A percentile compares a stretch with the other conserved stretches of the same genome.
Conservation (phyloP, 108 stramenopile species). For the Pseudonitzschia delicatissima region DNA sequence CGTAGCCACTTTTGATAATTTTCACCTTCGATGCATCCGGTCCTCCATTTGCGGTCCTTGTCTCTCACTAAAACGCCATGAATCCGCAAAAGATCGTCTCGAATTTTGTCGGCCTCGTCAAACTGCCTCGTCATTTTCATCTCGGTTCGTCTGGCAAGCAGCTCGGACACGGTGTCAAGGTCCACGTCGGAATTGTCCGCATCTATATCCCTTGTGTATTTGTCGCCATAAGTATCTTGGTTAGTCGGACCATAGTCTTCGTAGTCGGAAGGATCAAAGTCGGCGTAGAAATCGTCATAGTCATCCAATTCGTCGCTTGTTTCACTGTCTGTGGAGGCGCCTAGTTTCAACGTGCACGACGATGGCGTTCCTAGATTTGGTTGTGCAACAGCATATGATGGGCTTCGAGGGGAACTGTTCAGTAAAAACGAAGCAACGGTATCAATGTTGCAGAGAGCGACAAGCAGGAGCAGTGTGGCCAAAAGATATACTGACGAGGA, state of each 20-base stretch:
- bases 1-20: slow-evolving; percentile 16
- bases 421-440: background rate
- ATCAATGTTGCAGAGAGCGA: background rate
- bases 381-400: background rate
- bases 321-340: background rate
- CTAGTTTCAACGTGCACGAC: background rate
- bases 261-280: slow-evolving; percentile 40
- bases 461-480: background rate
- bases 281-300: slow-evolving; percentile 44
- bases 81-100: slow-evolving; percentile 54
- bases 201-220: slow-evolving; percentile 55
- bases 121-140: slow-evolving; percentile 43
- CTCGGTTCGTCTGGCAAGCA: slow-evolving; percentile 44
- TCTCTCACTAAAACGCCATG: slow-evolving; percentile 56
- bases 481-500: too few species aligned
- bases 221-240: slow-evolving; percentile 11
- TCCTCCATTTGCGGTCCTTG: slow-evolving; percentile 44
- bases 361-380: background rate
- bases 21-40: slow-evolving; percentile 28
- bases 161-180: slow-evolving; percentile 35
- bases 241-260: slow-evolving; percentile 7
- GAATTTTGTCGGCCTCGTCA: slow-evolving; percentile 66
- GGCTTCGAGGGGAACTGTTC: background rate
- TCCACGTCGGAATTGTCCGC: slow-evolving; percentile 49
- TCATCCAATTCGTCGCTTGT: slow-evolving; percentile 10